These are phyloP conservation scores for Excoecaria cochinchinensis DNA, from an alignment of 345 rosid genomes.

Conservation along the genomic window DNA sequence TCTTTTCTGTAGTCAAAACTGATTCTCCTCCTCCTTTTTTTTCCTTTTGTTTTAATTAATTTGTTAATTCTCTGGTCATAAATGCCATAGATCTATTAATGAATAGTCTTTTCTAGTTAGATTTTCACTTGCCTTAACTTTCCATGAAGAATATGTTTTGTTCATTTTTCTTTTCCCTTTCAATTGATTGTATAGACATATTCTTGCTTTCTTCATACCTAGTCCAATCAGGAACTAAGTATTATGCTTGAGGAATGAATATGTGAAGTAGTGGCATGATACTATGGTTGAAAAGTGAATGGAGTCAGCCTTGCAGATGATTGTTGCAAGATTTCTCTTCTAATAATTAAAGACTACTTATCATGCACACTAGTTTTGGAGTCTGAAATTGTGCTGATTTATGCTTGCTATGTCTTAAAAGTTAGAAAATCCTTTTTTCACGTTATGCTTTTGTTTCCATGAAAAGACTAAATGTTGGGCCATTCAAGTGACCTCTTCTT, in stretches of 20 bases:
- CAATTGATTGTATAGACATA: neutral
- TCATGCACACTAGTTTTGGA: conserved; percentile 2
- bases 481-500: conserved; percentile 21
- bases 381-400: neutral
- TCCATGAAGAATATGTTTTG: too few species aligned
- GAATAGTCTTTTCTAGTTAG: neutral
- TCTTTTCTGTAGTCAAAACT: conserved; percentile 7
- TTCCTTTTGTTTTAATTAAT: neutral
- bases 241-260: neutral
- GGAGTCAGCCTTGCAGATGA: neutral
- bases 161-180: neutral
- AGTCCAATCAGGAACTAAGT: neutral
- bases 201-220: neutral
- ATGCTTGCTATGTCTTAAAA: neutral
- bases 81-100: neutral
- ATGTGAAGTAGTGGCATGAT: conserved; percentile 2
- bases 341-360: neutral
- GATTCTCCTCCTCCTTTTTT: neutral
- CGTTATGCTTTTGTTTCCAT: conserved; percentile 10
- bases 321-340: neutral
- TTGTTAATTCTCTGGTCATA: neutral
- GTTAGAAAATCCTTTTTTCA: neutral
- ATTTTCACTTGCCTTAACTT: neutral
- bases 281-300: neutral
- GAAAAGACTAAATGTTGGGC: conserved; percentile 15